Evolutionary conservation across 495 filamentous ascomycete species (phyloP), one percentile per base, ranked within the genome.

Genomic region (Amphirosellinia nigrospora): DNA sequence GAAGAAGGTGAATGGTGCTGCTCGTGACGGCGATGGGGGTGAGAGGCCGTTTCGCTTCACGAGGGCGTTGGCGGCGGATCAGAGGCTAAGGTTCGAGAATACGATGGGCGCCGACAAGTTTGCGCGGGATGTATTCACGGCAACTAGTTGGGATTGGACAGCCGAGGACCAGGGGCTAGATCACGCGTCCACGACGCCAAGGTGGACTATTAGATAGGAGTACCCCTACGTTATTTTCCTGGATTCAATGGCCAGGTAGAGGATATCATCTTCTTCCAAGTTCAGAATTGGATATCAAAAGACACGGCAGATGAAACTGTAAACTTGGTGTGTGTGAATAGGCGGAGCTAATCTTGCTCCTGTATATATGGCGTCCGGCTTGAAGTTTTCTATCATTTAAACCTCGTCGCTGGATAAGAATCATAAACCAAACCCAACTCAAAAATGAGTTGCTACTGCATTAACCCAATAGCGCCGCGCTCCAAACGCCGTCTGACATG

Each of bases 141-240:
- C 89, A 0, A 77, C 79, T 28, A 82, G 82, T 68, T 86, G 88
- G 84, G 81, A 89, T 60, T 91, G 89, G 89, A 85, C 86, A 11
- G 80, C 83, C 0, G 84, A 86, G 55, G 79, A 80, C 1, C 70
- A 76, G 43, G 74, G 15, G 15, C 62, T 61, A 26, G 71, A 74
- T n/a, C 66, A 68, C 36, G 59, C 68, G 36, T 74, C 74, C n/a
- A 76, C 71, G 11, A 76, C 74, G 13, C 72, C 74, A 21, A 72
- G 56, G 26, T 78, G 74, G 76, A 72, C 50, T n/a, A 64, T 76
- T n/a, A 63, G 28, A 58, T 70, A 56, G 43, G 15, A 39, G 28
- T 41, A 9, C 45, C 15, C 5, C 30, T 36, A 58, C 21, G 15
- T 10, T 19, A 2, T 55, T 39, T 43, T 36, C 28, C 39, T 19